These are phyloP conservation scores for Aspergillus heteromorphus DNA, from an alignment of 495 filamentous ascomycete species.

Conservation along the genomic window DNA sequence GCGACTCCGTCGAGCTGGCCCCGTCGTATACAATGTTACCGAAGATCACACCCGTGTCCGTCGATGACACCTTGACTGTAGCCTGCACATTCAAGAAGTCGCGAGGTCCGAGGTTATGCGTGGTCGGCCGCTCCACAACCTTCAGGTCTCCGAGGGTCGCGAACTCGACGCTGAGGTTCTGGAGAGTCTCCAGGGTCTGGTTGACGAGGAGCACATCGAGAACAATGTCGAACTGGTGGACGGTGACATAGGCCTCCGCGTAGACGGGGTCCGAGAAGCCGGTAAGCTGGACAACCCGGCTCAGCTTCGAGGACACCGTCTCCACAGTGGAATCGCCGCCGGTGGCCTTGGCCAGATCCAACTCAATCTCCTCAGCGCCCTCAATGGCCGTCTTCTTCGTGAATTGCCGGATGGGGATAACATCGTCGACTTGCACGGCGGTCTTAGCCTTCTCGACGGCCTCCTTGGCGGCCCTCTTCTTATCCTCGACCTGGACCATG, in stretches of 20 bases:
- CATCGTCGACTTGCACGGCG: conserved; percentile 92
- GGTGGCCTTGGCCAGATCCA: conserved; percentile 90
- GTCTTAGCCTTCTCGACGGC: conserved; percentile 88
- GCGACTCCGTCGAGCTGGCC: conserved; percentile 87
- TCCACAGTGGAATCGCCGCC: conserved; percentile 82
- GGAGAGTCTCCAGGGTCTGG: conserved; percentile 92
- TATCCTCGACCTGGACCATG: conserved; percentile 98
- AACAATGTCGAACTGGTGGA: conserved; percentile 98
- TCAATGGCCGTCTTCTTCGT: conserved; percentile 86
- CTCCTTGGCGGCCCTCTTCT: conserved; percentile 88
- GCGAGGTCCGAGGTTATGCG: conserved; percentile 88
- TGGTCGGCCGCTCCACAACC: conserved; percentile 93
- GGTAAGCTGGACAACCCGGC: conserved; percentile 92
- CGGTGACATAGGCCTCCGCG: conserved; percentile 96
- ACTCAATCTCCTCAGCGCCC: conserved; percentile 76
- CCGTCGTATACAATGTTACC: conserved; percentile 99
- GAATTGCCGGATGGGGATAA: conserved; percentile 85
- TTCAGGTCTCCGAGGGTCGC: conserved; percentile 97
- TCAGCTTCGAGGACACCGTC: conserved; percentile 87
- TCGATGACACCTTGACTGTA: conserved; percentile 98
- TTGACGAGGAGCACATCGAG: conserved; percentile 96
- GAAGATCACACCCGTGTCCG: conserved; percentile 98
- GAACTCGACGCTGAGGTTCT: conserved; percentile 97
- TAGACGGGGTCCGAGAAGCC: conserved; percentile 99
- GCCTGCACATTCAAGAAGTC: conserved; percentile 97